Evolutionary conservation across 148 eudicot genomes (phyloP).

Genomic region (Persicaria maculosa): DNA sequence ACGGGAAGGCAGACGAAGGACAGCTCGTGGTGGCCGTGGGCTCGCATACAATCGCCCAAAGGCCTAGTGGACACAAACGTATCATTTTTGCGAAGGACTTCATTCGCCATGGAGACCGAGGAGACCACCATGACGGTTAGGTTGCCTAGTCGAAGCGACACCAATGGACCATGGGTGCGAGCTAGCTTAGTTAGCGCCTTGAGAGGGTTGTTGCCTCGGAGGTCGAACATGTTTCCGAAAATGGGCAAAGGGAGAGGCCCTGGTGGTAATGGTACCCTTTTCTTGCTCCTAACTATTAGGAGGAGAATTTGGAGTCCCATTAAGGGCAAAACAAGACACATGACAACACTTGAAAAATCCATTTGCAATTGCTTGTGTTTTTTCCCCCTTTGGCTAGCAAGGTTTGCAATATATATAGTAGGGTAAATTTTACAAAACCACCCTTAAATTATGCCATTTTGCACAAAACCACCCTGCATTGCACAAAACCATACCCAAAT

Average conservation of each 20-base stretch:
- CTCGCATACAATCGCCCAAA: slow-evolving; percentile 23
- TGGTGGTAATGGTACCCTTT: slow-evolving; percentile 19
- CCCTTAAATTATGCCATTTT: too few relatives aligned
- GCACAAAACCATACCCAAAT: too few relatives aligned
- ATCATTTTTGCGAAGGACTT: slow-evolving; percentile 38
- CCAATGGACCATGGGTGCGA: slow-evolving; percentile 28
- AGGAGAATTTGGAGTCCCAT: too few relatives aligned
- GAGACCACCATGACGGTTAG: slow-evolving; percentile 29
- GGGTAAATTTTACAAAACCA: too few relatives aligned
- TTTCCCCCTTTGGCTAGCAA: too few relatives aligned
- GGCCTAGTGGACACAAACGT: slow-evolving; percentile 29
- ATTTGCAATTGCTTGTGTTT: too few relatives aligned
- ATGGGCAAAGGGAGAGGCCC: slow-evolving; percentile 33
- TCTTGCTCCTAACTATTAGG: too few relatives aligned
- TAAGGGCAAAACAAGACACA: too few relatives aligned
- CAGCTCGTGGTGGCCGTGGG: slow-evolving; percentile 23
- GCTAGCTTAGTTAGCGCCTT: slow-evolving; percentile 26
- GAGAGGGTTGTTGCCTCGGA: slow-evolving; percentile 30
- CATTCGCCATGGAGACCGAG: slow-evolving; percentile 25
- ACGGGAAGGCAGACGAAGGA: slow-evolving; percentile 38
- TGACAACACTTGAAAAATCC: too few relatives aligned
- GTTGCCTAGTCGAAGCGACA: slow-evolving; percentile 29
- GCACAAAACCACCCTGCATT: too few relatives aligned
- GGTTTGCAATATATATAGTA: too few relatives aligned
- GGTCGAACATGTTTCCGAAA: slow-evolving; percentile 32